Percentiles rank a stretch among this genome's conserved stretches.
phyloP scores from a whole-genome alignment of 768 basidiomycete genomes.

The Infundibulicybe gibba region DNA sequence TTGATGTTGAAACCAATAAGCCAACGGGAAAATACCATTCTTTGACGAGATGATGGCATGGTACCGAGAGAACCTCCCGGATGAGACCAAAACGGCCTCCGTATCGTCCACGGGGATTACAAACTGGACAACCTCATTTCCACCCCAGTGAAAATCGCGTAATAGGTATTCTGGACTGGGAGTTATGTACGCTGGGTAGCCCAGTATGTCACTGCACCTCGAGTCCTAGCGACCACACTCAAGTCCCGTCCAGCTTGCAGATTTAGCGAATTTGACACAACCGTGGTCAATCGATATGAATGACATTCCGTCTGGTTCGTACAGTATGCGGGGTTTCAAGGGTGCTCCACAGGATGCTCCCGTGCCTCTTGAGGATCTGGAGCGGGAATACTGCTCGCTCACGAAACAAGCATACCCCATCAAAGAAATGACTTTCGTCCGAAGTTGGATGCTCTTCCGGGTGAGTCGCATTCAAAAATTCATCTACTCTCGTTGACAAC shows the following conservation, averaged over 20 bases:
- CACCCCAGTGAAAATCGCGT: conserved; percentile 89
- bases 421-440: conserved; percentile 70
- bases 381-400: conserved; percentile 75
- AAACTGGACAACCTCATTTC: conserved; percentile 98
- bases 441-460: conserved; percentile 84
- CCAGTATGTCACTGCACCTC: conserved; percentile 47
- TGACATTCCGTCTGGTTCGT: conserved; percentile 25
- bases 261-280: conserved; percentile 86
- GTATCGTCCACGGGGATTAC: conserved; percentile 97
- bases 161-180: conserved; percentile 97
- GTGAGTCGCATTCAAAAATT: conserved; percentile 33
- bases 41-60: conserved; percentile 71
- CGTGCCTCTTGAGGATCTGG: conserved; percentile 66
- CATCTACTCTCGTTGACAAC: conserved; percentile 2
- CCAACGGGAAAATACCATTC: conserved; percentile 65
- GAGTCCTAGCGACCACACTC: no score
- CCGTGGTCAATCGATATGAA: conserved; percentile 66
- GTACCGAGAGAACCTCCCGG: conserved; percentile 73
- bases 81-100: conserved; percentile 72
- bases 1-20: conserved; percentile 61
- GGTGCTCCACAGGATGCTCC: conserved; percentile 53
- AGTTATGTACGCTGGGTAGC: conserved; percentile 91
- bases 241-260: conserved; percentile 57
- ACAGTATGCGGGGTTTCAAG: conserved; percentile 58
- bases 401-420: conserved; percentile 72